Evolutionary conservation across 1,284 basidiomycete genomes (phyloP).

Genomic region (Naganishia sp.): DNA sequence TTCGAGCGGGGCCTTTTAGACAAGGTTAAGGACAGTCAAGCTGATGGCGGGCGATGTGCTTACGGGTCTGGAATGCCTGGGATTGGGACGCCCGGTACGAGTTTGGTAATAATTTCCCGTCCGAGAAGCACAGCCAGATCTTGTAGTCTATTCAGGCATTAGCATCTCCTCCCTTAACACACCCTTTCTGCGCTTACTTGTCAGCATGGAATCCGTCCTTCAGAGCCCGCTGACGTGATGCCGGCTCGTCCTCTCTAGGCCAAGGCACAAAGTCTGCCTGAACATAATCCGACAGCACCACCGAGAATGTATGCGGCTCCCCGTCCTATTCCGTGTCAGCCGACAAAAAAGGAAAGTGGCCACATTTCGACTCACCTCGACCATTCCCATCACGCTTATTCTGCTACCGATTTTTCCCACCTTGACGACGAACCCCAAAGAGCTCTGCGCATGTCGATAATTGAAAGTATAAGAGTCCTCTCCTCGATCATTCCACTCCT

Average conservation of each 20-base stretch:
- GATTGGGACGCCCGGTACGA: conserved; percentile 53
- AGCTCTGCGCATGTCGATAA: conserved; percentile 55
- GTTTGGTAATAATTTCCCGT: conserved; percentile 49
- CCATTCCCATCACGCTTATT: conserved; percentile 54
- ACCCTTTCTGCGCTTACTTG: conserved; percentile 36
- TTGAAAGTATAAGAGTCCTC: conserved; percentile 50
- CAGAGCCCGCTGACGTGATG: conserved; percentile 7
- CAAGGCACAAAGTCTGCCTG: conserved; percentile 47
- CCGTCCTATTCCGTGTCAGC: conserved; percentile 48
- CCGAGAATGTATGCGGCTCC: conserved; percentile 52
- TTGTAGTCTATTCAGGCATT: conserved; percentile 42
- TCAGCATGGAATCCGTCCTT: conserved; percentile 41
- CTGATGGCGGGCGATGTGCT: conserved; percentile 33
- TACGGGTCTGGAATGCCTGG: conserved; percentile 51
- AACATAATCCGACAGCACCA: conserved; percentile 49
- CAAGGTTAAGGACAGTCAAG: conserved; percentile 33
- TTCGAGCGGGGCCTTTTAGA: not conserved
- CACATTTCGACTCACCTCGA: conserved; percentile 50
- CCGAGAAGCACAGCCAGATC: conserved; percentile 53
- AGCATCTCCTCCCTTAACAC: not conserved
- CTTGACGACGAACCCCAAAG: conserved; percentile 52
- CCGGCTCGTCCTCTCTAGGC: conserved; percentile 31
- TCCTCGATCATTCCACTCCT: conserved; percentile 46
- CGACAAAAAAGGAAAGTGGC: not conserved
- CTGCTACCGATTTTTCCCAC: conserved; percentile 54